Evolutionary conservation across 2,329 filamentous ascomycete species (phyloP).

Genomic region (Pseudocercospora vitis): DNA sequence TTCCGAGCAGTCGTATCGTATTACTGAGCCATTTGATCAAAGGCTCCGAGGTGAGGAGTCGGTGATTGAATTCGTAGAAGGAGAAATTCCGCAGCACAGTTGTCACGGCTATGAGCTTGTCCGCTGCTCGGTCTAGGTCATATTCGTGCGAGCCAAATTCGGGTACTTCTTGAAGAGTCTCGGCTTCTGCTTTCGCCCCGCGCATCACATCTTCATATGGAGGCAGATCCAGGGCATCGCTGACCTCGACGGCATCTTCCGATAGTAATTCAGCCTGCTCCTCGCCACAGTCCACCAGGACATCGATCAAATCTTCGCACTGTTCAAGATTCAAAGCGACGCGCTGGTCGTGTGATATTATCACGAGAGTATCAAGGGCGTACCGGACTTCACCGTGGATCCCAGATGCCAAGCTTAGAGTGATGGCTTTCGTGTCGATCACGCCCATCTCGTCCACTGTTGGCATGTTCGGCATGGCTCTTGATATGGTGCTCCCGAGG

Average conservation of each 20-base stretch:
- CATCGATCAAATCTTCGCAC: constrained; percentile 86
- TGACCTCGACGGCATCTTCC: constrained; percentile 80
- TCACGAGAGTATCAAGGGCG: constrained; percentile 79
- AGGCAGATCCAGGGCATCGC: constrained; percentile 77
- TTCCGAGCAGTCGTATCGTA: constrained; percentile 83
- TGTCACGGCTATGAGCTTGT: constrained; percentile 84
- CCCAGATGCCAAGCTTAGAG: constrained; percentile 83
- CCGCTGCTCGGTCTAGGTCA: constrained; percentile 80
- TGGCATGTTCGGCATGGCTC: constrained; percentile 73
- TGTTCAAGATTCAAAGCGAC: constrained; percentile 67
- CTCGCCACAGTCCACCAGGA: constrained; percentile 85
- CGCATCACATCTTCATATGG: constrained; percentile 87
- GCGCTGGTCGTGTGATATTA: constrained; percentile 64
- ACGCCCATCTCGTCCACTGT: constrained; percentile 74
- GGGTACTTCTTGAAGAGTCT: constrained; percentile 69
- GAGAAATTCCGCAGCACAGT: constrained; percentile 92
- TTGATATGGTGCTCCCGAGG: constrained; percentile 65
- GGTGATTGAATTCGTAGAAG: constrained; percentile 77
- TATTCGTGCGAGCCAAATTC: constrained; percentile 75
- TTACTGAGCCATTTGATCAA: constrained; percentile 82
- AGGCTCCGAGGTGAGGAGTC: constrained; percentile 68
- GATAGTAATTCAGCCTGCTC: constrained; percentile 82
- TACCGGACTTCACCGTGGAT: constrained; percentile 86
- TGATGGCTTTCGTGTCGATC: constrained; percentile 87
- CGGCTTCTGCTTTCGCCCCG: constrained; percentile 71